Evolutionary conservation across 1,284 basidiomycete genomes (phyloP).

Genomic region (Fomitiporia mediterranea): DNA sequence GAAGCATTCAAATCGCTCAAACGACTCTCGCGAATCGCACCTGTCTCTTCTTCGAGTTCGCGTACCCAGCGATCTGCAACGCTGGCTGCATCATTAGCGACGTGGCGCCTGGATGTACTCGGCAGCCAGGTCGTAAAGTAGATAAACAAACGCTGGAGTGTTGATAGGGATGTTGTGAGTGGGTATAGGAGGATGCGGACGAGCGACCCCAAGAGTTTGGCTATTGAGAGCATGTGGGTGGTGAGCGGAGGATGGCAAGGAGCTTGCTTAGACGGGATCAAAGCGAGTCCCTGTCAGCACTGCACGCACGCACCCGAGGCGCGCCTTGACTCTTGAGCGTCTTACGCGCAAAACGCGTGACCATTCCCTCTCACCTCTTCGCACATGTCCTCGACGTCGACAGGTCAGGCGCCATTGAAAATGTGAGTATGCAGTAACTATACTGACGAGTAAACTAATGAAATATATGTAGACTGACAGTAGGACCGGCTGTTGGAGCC

Average conservation of each 20-base stretch:
- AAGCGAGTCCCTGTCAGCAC: not conserved
- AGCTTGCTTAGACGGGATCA: not conserved
- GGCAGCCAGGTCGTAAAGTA: constrained; percentile 17
- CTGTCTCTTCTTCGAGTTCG: constrained; percentile 76
- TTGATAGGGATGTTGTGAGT: constrained; percentile 12
- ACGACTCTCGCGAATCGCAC: constrained; percentile 54
- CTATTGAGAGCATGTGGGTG: not conserved
- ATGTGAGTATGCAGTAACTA: constrained; percentile 5
- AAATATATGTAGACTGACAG: constrained; percentile 58
- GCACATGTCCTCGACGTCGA: constrained; percentile 5
- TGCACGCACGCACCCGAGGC: not conserved
- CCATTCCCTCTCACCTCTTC: not conserved
- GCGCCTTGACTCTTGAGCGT: not conserved
- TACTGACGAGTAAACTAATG: not conserved
- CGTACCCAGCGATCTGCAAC: constrained; percentile 70
- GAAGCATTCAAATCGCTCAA: constrained; percentile 26
- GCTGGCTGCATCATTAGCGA: constrained; percentile 37
- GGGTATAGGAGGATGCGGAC: constrained; percentile 16
- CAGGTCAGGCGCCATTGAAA: constrained; percentile 11
- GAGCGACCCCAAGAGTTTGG: constrained; percentile 7
- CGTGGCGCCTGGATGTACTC: not conserved
- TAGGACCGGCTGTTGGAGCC: constrained; percentile 81
- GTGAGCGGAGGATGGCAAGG: not conserved
- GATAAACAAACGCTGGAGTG: constrained; percentile 16
- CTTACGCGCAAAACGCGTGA: not conserved